A percentile compares a stretch with the other conserved stretches of the same genome.
These are phyloP conservation scores for Trichosporon ovoides DNA, from an alignment of 1,284 basidiomycete genomes.

Conservation along the genomic window DNA sequence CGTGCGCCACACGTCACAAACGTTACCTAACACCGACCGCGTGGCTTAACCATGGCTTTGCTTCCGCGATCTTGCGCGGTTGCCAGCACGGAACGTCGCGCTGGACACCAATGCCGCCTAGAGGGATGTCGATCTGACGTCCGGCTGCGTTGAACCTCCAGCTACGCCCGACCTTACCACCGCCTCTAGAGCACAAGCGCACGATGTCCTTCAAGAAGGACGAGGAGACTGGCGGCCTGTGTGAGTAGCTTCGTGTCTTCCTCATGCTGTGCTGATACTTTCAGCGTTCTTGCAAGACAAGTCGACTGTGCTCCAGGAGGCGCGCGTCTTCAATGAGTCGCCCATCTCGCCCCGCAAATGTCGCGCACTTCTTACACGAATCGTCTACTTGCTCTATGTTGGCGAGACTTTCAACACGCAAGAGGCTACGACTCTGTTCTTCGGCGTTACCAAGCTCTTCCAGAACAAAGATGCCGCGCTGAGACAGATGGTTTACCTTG, in stretches of 20 bases:
- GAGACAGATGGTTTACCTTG: constrained; percentile 96
- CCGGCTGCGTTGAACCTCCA: constrained; percentile 1
- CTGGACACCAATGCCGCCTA: background rate
- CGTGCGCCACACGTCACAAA: background rate
- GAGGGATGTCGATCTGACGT: background rate
- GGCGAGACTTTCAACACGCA: constrained; percentile 93
- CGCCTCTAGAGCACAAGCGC: constrained; percentile 4
- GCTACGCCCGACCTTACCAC: background rate
- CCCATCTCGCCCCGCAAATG: constrained; percentile 97
- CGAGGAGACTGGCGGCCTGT: constrained; percentile 67
- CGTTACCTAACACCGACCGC: background rate
- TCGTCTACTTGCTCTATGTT: constrained; percentile 92
- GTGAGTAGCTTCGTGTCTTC: constrained; percentile 26
- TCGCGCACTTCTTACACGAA: constrained; percentile 89
- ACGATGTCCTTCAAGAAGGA: constrained; percentile 75
- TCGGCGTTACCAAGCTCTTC: constrained; percentile 97
- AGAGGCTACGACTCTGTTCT: constrained; percentile 97
- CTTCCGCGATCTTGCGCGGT: background rate
- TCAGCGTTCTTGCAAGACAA: constrained; percentile 67
- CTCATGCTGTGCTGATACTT: background rate
- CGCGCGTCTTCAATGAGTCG: constrained; percentile 98
- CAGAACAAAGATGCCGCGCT: constrained; percentile 98
- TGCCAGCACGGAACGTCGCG: constrained; percentile 5
- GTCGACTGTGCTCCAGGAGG: constrained; percentile 94
- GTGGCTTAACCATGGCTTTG: background rate